Conservation (phyloP, 352 stramenopile genomes). For the Hyphochytrium catenoides region DNA sequence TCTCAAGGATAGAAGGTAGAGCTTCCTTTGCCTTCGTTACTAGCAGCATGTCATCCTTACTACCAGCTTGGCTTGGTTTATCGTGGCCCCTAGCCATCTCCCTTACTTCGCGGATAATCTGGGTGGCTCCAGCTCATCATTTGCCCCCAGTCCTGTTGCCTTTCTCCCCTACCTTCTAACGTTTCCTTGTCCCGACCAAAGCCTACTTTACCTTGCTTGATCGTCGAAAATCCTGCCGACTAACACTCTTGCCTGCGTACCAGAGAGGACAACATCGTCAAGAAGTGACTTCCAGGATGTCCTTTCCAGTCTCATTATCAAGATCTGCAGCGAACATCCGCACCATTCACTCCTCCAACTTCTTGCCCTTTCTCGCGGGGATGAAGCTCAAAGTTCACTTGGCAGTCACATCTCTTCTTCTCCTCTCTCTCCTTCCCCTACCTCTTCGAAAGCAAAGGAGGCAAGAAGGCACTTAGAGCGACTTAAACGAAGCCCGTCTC, state of each 20-base stretch:
- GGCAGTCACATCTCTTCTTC: constrained; percentile 12
- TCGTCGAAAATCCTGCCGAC: no score
- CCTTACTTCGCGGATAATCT: no score
- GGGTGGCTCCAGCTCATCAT: no score
- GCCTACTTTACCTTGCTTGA: no score
- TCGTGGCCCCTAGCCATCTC: no score
- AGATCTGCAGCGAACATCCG: constrained; percentile 79
- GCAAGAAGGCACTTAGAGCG: constrained; percentile 2
- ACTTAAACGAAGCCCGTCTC: constrained; percentile 4
- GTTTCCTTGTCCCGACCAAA: no score
- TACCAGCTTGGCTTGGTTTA: no score
- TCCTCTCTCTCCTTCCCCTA: constrained; percentile 16
- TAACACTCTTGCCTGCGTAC: no score
- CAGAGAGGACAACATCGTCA: no score
- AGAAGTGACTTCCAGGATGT: constrained; percentile 43
- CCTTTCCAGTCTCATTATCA: constrained; percentile 63
- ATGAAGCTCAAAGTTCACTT: constrained; percentile 2
- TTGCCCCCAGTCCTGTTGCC: no score
- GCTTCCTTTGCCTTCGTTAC: constrained; percentile 2
- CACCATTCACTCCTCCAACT: constrained; percentile 89
- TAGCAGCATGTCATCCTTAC: background rate
- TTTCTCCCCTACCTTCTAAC: no score
- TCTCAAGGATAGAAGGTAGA: constrained; percentile 68
- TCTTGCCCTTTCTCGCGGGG: constrained; percentile 77
- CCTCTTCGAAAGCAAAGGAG: constrained; percentile 20